Evolutionary conservation across 2,329 filamentous ascomycete genomes (phyloP), one percentile per base, ranked within the genome.

Genomic region (Colletotrichum spaethianum): DNA sequence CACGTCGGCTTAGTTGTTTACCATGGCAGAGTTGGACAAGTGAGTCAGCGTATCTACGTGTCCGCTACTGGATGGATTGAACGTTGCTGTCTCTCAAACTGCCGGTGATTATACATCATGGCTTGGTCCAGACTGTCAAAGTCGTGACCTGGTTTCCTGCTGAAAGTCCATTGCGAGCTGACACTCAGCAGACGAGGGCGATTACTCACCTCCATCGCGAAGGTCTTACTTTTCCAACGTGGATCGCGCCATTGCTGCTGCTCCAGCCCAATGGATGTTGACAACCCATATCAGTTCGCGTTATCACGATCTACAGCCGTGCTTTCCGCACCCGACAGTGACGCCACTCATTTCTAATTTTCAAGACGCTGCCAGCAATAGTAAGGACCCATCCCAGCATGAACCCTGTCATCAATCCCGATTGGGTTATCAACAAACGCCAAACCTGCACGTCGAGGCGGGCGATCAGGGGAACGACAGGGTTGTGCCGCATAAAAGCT

Each of bases 301-400:
- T 62, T 52, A 71, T 62, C 68, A 52, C 50, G 63, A 71, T 71
- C 63, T 71, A 36, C 68, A 67, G 26, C 26, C 26, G 11, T 26
- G 36, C 40, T 44, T 63, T 33, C 42, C 42, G 23, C 40, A 56
- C 38, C 31, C 33, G 56, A 50, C 23, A 36, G 53, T 14, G 44
- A 48, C 63, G 63, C 44, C 28, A 33, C 42, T 38, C 28, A 18
- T 62, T 40, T 23, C 52, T 23, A 38, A 56, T 56, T 23, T n/a
- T 31, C 31, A 56, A 56, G 52, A 20, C 52, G 31, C n/a, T 12
- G 20, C 7, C 31, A 11, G 20, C 9, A 20, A 38, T 23, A 8
- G 31, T 16, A 36, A 23, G 31, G n/a, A 16, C 53, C 36, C 18
- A 67, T 67, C 48, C 68, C 50, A 44, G 68, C 40, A 40, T 52